phyloP scores from a whole-genome alignment of 192 early-diverging fungal genomes.

The Coemansia sp. region DNA sequence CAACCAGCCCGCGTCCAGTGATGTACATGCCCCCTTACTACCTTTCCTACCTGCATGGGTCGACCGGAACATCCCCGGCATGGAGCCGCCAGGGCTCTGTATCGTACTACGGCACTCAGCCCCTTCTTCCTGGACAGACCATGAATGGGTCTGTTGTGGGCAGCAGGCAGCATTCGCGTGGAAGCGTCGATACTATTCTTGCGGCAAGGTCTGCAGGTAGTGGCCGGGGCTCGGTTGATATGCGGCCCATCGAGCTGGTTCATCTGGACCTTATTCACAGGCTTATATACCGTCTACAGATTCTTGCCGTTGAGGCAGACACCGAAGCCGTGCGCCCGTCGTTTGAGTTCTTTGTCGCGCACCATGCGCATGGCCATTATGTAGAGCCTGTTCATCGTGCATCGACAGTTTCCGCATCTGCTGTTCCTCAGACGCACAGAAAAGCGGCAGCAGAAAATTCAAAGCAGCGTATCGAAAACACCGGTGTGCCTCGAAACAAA shows the following conservation, averaged over 20 bases:
- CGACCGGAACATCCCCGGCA: background rate
- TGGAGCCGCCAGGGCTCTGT: constrained; percentile 45
- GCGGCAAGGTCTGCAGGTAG: constrained; percentile 10
- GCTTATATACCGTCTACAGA: constrained; percentile 41
- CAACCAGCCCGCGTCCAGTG: constrained; percentile 17
- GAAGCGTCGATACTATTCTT: constrained; percentile 31
- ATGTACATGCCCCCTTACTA: constrained; percentile 35
- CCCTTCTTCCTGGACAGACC: constrained; percentile 12
- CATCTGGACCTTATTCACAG: constrained; percentile 43
- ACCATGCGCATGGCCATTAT: constrained; percentile 18
- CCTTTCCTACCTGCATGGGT: constrained; percentile 21
- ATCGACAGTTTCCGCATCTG: constrained; percentile 32
- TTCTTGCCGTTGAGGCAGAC: constrained; percentile 43
- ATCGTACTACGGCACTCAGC: constrained; percentile 20
- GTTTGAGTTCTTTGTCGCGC: constrained; percentile 44
- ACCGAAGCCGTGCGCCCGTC: constrained; percentile 27
- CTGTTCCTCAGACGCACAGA: constrained; percentile 3
- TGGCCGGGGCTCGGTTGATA: background rate
- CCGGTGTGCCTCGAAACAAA: background rate
- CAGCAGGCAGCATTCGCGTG: constrained; percentile 25
- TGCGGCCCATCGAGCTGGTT: constrained; percentile 10
- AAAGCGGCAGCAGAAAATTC: background rate
- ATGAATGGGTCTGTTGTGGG: constrained; percentile 10
- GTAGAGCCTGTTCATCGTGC: constrained; percentile 38
- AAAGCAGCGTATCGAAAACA: background rate